Base-by-base conservation (phyloP, 805 yeast species). In the Cyberlindnera samutprakarnensis region DNA sequence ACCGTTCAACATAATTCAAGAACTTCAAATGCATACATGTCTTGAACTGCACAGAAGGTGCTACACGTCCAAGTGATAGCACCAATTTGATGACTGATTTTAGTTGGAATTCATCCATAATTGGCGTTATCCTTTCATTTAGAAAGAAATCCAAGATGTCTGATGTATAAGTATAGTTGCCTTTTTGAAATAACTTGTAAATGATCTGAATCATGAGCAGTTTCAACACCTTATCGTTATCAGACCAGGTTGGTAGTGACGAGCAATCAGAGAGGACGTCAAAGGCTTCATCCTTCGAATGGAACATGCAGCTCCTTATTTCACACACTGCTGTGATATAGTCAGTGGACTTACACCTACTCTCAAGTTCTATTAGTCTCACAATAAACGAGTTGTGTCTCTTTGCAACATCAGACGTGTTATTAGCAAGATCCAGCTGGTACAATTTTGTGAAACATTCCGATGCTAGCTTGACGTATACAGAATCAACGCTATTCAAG, bases 301-400 rank as follows among this genome's bases (percentile, higher is more conserved):
- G 8, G 33, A 30, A 22, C n/a, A n/a, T n/a, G n/a, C n/a, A n/a
- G n/a, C 23, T 28, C 24, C 32, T 23, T 11, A 40, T 27, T 33
- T 41, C 38, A 9, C 15, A 26, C 21, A 41, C 8, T 10, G 35
- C 6, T 10, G 15, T 4, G 4, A 29, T 13, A 29, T 26, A 41
- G 27, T 41, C 41, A 1, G 35, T 18, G 5, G 32, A 25, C 3
- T 42, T 23, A n/a, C n/a, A n/a, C 6, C 24, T 7, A 8, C 30
- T 23, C 16, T 49, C 56, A 5, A 51, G 28, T 11, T 49, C 54
- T 9, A 51, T 35, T 16, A 48, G 33, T 26, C 36, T 44, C 21
- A 48, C 29, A 8, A 49, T 44, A 26, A 34, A 48, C 4, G 21
- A 24, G 22, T 47, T 47, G 31, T 48, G 53, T 25, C 31, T 43